phyloP scores from a whole-genome alignment of 306 rosid genomes.

The Calophaca sinica region DNA sequence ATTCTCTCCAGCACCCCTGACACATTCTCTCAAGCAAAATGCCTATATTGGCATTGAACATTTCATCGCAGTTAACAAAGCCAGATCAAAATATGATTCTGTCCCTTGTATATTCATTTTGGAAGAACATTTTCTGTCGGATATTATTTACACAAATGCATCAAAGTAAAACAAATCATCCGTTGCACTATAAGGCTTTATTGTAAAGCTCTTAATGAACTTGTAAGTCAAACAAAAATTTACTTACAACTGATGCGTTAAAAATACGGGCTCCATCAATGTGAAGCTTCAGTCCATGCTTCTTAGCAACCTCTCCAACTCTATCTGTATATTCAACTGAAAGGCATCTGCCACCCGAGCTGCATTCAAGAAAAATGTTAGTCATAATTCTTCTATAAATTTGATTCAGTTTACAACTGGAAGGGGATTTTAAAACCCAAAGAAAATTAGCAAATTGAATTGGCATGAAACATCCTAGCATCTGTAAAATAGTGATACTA shows the following conservation, averaged over 20 bases:
- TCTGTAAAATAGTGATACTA: neutral
- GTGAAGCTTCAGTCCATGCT: slow-evolving; percentile 91
- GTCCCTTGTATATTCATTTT: no score
- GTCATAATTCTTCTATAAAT: neutral
- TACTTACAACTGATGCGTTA: slow-evolving; percentile 83
- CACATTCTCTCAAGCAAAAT: slow-evolving; percentile 16
- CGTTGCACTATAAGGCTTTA: neutral
- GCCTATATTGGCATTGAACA: slow-evolving; percentile 1
- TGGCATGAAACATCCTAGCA: neutral
- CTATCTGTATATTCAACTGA: slow-evolving; percentile 81
- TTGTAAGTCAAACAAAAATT: slow-evolving; percentile 5
- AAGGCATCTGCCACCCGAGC: slow-evolving; percentile 91
- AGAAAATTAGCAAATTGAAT: slow-evolving; percentile 9
- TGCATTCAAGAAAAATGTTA: slow-evolving; percentile 51
- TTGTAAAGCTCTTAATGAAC: slow-evolving; percentile 20
- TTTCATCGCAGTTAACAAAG: no score
- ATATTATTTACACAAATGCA: slow-evolving; percentile 7
- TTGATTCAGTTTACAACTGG: neutral
- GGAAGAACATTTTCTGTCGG: slow-evolving; percentile 7
- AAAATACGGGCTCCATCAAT: slow-evolving; percentile 97
- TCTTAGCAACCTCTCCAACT: slow-evolving; percentile 88
- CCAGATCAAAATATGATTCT: no score
- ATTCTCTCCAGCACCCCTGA: no score
- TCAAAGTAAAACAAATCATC: neutral
- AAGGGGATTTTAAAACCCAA: neutral